Evolutionary conservation across 371 early-diverging fungal genomes (phyloP), one percentile per base, ranked within the genome.

Genomic region (Homolaphlyctis polyrhiza): DNA sequence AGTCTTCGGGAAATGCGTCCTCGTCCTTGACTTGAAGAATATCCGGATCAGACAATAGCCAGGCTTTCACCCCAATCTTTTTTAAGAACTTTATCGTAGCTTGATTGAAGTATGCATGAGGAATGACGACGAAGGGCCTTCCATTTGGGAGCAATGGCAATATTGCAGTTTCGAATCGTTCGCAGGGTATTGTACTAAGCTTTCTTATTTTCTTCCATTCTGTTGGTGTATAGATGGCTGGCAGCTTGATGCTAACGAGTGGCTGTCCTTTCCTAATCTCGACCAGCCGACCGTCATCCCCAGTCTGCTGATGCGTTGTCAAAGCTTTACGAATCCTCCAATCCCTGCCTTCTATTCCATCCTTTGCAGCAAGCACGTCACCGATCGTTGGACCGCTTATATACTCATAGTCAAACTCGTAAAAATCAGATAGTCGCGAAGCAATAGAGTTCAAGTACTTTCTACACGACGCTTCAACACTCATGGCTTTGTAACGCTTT

Each of bases 391-490:
- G 45, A 16, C n/a, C 23, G 16, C 45, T 45, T 45, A 23, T 45
- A 45, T 18, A 45, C 16, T 45, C 18, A 45, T 54, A 54, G 21
- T 54, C 18, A 27, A 54, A 21, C 14, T 21, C 14, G 55, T n/a
- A n/a, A n/a, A n/a, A n/a, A n/a, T n/a, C n/a, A n/a, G n/a, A n/a
- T n/a, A 54, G 18, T 18, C 16, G 16, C 14, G 25, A 16, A 14
- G 59, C 59, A 54, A 58, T 8, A 11, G 59, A 27, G 34, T 58
- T 35, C 59, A 58, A 58, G 34, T 58, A 58, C 59, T 58, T 58
- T 58, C 59, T 58, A n/a, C 59, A 58, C 25, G 59, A 58, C 48
- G 59, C 59, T 58, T 58, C 59, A 8, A 23, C 34, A 35, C 59
- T 58, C 59, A 58, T 58, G 16, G 30, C 59, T 35, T 58, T 58